phyloP scores from a whole-genome alignment of 2,329 filamentous ascomycete species.

The Cytospora chrysosperma region DNA sequence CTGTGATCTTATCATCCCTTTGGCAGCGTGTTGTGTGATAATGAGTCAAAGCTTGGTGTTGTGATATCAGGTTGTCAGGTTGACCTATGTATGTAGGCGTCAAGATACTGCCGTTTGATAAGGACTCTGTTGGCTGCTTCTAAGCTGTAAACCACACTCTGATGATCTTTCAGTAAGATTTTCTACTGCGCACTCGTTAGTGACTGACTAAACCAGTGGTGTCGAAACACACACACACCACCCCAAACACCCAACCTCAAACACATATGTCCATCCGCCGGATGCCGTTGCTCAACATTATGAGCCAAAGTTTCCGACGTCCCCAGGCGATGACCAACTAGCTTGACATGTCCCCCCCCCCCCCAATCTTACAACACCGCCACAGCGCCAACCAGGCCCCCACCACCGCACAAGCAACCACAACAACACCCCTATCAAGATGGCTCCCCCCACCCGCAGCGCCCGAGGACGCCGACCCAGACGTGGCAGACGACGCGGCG shows the following conservation, averaged over 20 bases:
- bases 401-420: constrained; percentile 31
- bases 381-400: constrained; percentile 33
- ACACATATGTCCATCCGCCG: too few species aligned
- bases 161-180: not conserved
- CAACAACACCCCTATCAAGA: constrained; percentile 26
- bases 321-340: not conserved
- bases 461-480: constrained; percentile 4
- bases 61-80: too few species aligned
- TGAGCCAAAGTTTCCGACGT: not conserved
- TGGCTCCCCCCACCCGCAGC: not conserved
- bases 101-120: not conserved
- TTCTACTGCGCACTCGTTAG: not conserved
- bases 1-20: not conserved
- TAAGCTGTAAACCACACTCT: not conserved
- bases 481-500: constrained; percentile 10
- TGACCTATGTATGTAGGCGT: not conserved
- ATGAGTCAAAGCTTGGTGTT: not conserved
- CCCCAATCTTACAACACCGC: constrained; percentile 29
- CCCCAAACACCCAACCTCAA: too few species aligned
- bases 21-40: not conserved
- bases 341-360: not conserved
- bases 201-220: not conserved
- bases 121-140: not conserved
- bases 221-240: too few species aligned
- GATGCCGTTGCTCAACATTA: too few species aligned